These are phyloP conservation scores for Botrytis galanthina DNA, from an alignment of 2,329 filamentous ascomycete species.

Conservation along the genomic window DNA sequence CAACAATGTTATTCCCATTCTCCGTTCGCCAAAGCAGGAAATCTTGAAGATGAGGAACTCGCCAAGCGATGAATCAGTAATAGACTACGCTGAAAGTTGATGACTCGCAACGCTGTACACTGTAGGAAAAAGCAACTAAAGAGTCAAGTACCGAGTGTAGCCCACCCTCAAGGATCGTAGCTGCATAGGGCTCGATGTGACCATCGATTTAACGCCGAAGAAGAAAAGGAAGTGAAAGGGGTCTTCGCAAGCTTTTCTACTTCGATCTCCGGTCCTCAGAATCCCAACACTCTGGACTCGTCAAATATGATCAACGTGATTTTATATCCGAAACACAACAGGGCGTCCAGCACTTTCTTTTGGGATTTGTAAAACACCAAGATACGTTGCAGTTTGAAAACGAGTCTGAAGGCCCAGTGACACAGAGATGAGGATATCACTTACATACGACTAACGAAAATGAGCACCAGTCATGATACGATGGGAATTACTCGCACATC, in stretches of 20 bases:
- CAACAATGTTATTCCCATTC: not conserved
- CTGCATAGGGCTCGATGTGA: not conserved
- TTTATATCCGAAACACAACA: not conserved
- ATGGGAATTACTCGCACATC: not conserved
- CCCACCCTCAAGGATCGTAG: not conserved
- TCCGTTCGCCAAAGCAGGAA: not conserved
- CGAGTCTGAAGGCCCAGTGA: not conserved
- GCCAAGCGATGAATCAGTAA: not conserved
- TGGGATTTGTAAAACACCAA: not conserved
- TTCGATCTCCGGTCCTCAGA: not conserved
- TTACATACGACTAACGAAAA: not conserved
- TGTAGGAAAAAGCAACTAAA: not conserved
- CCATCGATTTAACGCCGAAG: not conserved
- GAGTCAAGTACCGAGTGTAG: not conserved
- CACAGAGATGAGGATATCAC: not conserved
- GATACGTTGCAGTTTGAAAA: not conserved
- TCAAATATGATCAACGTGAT: not conserved
- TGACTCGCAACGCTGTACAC: not conserved
- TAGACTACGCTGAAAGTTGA: not conserved
- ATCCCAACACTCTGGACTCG: not conserved
- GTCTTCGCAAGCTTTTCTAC: constrained; percentile 8
- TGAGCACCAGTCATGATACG: not conserved
- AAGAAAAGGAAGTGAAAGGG: not conserved
- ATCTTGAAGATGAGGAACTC: not conserved
- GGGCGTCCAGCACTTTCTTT: not conserved